These are phyloP conservation scores for Hypoxylon rickii DNA, from an alignment of 495 filamentous ascomycete genomes.

Conservation along the genomic window DNA sequence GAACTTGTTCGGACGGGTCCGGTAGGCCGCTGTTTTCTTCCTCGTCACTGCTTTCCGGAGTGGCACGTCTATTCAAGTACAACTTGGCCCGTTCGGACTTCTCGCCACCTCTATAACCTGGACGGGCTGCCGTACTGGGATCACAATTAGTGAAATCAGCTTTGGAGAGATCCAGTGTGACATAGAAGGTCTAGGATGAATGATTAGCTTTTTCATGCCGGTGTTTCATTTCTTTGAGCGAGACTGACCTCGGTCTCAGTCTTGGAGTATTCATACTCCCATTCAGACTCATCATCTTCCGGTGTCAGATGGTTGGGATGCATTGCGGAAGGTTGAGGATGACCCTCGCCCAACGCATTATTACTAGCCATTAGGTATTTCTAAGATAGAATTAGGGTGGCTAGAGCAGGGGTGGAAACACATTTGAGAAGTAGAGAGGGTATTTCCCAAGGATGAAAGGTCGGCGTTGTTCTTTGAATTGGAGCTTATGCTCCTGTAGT, in stretches of 20 bases:
- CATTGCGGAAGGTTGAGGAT: constrained; percentile 2
- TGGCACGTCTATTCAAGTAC: constrained; percentile 29
- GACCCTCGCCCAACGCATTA: constrained; percentile 18
- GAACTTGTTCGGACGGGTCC: too few relatives aligned
- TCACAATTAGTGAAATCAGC: constrained; percentile 49
- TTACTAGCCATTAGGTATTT: constrained; percentile 35
- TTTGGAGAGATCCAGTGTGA: constrained; percentile 59
- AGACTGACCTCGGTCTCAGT: constrained; percentile 56
- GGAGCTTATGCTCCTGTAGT: too few relatives aligned
- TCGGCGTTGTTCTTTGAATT: too few relatives aligned
- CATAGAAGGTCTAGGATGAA: constrained; percentile 54
- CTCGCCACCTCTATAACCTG: constrained; percentile 29
- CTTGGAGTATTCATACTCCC: constrained; percentile 63
- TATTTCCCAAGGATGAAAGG: too few relatives aligned
- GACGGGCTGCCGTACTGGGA: constrained; percentile 1
- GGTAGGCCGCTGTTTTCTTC: constrained; percentile 30
- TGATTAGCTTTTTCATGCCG: not conserved
- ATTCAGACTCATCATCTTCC: constrained; percentile 50
- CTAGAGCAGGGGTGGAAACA: constrained; percentile 1
- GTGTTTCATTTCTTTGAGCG: not conserved
- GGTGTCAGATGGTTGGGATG: not conserved
- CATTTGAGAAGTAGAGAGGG: constrained; percentile 16
- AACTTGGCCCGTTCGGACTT: constrained; percentile 31
- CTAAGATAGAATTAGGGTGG: constrained; percentile 6
- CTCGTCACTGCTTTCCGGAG: constrained; percentile 19